phyloP scores from a whole-genome alignment of 208 protist species.

The Trypanosoma vivax region DNA sequence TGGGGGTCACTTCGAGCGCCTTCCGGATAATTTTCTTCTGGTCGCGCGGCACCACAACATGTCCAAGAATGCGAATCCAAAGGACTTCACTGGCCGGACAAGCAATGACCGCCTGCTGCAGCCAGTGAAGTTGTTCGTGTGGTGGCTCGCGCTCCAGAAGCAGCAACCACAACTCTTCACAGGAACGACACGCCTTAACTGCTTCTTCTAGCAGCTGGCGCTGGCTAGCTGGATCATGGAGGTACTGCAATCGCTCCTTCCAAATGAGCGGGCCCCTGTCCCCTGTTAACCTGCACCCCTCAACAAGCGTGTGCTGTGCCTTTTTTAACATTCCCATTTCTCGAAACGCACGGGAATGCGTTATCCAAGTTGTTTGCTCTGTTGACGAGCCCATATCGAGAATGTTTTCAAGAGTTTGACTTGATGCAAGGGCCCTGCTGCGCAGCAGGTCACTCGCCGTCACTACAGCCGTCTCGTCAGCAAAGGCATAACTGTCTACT shows the following conservation, averaged over 20 bases:
- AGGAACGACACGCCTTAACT: constrained; percentile 32
- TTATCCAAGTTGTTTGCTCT: constrained; percentile 83
- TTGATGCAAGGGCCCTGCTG: constrained; percentile 21
- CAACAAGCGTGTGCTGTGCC: constrained; percentile 53
- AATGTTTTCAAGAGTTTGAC: constrained; percentile 46
- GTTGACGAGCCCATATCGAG: constrained; percentile 70
- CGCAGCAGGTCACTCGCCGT: constrained; percentile 60
- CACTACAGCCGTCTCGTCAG: constrained; percentile 57
- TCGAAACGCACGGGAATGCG: constrained; percentile 56
- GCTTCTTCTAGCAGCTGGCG: constrained; percentile 68
- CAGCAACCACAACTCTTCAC: constrained; percentile 64
- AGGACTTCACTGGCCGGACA: constrained; percentile 64
- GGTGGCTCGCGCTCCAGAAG: constrained; percentile 43
- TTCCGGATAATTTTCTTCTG: constrained; percentile 52
- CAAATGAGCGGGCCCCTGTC: constrained; percentile 63
- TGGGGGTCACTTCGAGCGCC: constrained; percentile 51
- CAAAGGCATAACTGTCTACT: constrained; percentile 64
- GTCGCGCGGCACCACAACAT: constrained; percentile 34
- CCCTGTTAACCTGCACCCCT: constrained; percentile 62
- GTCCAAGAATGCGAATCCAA: constrained; percentile 60
- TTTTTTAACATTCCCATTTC: constrained; percentile 66
- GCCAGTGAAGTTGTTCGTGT: constrained; percentile 40
- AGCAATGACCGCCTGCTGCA: constrained; percentile 63
- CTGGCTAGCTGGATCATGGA: constrained; percentile 29
- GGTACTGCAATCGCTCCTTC: constrained; percentile 58